Conservation (phyloP, 345 rosid species). For the Trapa incisa region DNA sequence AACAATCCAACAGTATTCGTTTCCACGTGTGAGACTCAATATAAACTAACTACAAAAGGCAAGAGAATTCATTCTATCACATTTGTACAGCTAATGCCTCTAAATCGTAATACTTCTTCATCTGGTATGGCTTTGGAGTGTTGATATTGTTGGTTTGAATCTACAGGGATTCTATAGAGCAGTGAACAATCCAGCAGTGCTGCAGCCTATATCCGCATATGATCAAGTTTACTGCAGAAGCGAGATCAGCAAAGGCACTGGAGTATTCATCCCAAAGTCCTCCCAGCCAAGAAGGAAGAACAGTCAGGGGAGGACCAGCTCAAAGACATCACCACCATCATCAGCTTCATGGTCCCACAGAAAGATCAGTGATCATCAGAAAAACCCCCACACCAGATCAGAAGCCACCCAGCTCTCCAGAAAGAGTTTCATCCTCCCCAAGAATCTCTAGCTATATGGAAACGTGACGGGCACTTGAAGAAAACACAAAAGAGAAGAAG, state of each 20-base stretch:
- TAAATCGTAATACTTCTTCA: no score
- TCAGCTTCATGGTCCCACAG: background rate
- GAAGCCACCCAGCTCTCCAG: background rate
- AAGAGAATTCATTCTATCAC: no score
- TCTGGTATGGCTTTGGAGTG: background rate
- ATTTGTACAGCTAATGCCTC: no score
- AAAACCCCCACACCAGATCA: conserved; percentile 1
- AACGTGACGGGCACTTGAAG: no score
- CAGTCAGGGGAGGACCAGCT: conserved; percentile 7
- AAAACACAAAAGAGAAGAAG: background rate
- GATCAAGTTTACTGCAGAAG: conserved; percentile 15
- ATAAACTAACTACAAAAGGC: no score
- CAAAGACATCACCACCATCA: background rate
- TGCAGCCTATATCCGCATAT: conserved; percentile 26
- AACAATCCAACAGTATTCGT: no score
- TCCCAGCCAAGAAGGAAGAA: conserved; percentile 9
- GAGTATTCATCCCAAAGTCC: conserved; percentile 12
- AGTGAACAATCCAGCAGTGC: conserved; percentile 10
- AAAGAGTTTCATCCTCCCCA: background rate
- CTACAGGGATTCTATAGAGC: conserved; percentile 7
- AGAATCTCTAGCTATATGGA: background rate
- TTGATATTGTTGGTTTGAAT: background rate
- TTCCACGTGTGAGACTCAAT: no score
- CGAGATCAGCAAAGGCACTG: conserved; percentile 10
- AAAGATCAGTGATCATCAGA: background rate